Evolutionary conservation across 1,284 basidiomycete species (phyloP).

Genomic region (Tilletiaria anomala): DNA sequence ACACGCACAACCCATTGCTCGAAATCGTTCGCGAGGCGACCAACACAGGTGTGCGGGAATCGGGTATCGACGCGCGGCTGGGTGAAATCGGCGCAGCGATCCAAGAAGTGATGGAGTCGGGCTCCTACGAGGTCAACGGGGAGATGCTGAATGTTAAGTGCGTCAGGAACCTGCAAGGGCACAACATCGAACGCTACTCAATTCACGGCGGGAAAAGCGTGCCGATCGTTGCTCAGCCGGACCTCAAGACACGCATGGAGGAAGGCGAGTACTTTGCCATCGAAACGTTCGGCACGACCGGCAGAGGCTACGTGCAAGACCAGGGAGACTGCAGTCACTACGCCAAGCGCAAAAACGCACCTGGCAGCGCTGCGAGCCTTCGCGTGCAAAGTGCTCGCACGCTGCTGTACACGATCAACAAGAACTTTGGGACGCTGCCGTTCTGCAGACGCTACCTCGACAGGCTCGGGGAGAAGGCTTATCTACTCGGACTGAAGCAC

Average conservation of each 20-base stretch:
- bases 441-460: conserved; percentile 88
- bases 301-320: conserved; percentile 82
- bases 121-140: conserved; percentile 81
- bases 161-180: conserved; percentile 37
- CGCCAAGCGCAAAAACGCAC: conserved; percentile 50
- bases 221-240: conserved; percentile 62
- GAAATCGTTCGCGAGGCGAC: conserved; percentile 89
- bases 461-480: conserved; percentile 73
- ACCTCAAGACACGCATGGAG: conserved; percentile 87
- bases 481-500: conserved; percentile 74
- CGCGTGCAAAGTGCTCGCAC: conserved; percentile 60
- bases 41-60: conserved; percentile 58
- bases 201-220: conserved; percentile 58
- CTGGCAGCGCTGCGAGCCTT: conserved; percentile 29
- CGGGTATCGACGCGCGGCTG: conserved; percentile 86
- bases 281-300: conserved; percentile 95
- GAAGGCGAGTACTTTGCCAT: conserved; percentile 99
- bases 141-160: conserved; percentile 54
- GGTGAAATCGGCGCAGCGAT: conserved; percentile 84
- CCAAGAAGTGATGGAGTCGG: conserved; percentile 98
- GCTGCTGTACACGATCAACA: conserved; percentile 74
- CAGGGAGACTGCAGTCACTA: conserved; percentile 85
- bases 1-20: conserved; percentile 73
- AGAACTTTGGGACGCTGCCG: conserved; percentile 85
- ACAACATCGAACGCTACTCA: conserved; percentile 34